Percentiles rank a stretch among this genome's conserved stretches.
phyloP scores from a whole-genome alignment of 2,329 filamentous ascomycete species.

The Microcyclospora tardicrescens region DNA sequence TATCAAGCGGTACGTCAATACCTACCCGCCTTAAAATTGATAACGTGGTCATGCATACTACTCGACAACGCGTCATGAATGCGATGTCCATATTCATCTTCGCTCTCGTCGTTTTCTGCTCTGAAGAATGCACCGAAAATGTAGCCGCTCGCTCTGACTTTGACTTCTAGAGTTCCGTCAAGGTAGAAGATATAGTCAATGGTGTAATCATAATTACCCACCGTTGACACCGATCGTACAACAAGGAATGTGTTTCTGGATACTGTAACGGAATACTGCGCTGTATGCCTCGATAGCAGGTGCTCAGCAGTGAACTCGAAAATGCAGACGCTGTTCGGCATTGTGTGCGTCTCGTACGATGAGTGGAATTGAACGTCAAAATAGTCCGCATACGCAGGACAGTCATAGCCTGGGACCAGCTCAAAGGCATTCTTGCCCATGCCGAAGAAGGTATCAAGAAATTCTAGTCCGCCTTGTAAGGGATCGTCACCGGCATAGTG shows the following conservation, averaged over 20 bases:
- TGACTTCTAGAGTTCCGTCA: conserved; percentile 40
- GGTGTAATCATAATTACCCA: conserved; percentile 44
- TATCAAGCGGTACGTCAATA: no score
- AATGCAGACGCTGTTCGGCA: conserved; percentile 39
- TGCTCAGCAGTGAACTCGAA: conserved; percentile 41
- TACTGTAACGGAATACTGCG: conserved; percentile 28
- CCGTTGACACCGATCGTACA: conserved; percentile 36
- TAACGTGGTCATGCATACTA: conserved; percentile 26
- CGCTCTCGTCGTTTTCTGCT: conserved; percentile 25
- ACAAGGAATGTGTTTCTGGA: conserved; percentile 35
- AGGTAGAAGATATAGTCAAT: conserved; percentile 40
- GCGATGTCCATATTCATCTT: conserved; percentile 28
- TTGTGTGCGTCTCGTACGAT: conserved; percentile 31
- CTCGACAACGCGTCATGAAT: conserved; percentile 27
- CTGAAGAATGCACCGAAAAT: conserved; percentile 39
- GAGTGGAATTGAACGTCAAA: conserved; percentile 34
- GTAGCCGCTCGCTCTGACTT: conserved; percentile 42
- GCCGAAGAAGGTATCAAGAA: conserved; percentile 19
- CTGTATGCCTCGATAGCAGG: conserved; percentile 38
- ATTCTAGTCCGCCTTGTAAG: conserved; percentile 28
- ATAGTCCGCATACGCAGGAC: conserved; percentile 40
- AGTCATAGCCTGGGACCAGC: conserved; percentile 40
- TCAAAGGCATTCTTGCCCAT: conserved; percentile 37
- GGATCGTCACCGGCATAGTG: conserved; percentile 40
- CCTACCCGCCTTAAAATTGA: conserved; percentile 26